These are phyloP conservation scores for Vachellia collinsii DNA, from an alignment of 306 rosid genomes.

Conservation along the genomic window DNA sequence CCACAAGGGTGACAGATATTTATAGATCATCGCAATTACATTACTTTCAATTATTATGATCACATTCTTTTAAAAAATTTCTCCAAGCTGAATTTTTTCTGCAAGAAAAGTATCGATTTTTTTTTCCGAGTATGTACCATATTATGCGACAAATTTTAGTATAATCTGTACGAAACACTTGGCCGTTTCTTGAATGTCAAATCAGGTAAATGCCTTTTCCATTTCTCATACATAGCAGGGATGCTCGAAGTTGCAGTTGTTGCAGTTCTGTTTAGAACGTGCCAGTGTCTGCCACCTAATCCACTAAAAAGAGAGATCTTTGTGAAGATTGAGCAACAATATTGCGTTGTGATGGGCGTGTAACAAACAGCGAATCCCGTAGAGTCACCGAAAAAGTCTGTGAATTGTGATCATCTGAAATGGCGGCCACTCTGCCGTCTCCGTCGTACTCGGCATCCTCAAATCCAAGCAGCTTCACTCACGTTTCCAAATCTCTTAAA, in stretches of 20 bases:
- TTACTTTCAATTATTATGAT: too few relatives aligned
- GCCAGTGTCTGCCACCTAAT: neutral
- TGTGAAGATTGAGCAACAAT: neutral
- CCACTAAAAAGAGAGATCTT: neutral
- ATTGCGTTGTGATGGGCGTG: neutral
- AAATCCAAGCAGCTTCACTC: conserved; percentile 26
- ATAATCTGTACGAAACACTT: neutral
- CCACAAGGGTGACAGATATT: too few relatives aligned
- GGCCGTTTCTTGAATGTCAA: neutral
- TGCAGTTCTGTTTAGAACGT: neutral
- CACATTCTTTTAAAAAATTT: neutral
- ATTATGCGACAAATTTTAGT: too few relatives aligned
- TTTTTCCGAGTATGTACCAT: too few relatives aligned
- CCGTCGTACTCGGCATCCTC: conserved; percentile 38
- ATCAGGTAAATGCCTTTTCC: neutral
- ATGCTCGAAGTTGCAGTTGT: neutral
- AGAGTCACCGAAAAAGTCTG: neutral
- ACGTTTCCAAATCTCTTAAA: conserved; percentile 25
- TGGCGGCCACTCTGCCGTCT: conserved; percentile 67
- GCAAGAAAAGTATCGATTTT: too few relatives aligned
- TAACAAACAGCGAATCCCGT: neutral
- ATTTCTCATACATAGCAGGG: too few relatives aligned
- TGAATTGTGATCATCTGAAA: conserved; percentile 47
- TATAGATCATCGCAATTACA: too few relatives aligned
- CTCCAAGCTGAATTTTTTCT: neutral